A percentile compares a stretch with the other conserved stretches of the same genome.
phyloP scores from a whole-genome alignment of 2,329 filamentous ascomycete genomes.

The Neofusicoccum cordaticola region DNA sequence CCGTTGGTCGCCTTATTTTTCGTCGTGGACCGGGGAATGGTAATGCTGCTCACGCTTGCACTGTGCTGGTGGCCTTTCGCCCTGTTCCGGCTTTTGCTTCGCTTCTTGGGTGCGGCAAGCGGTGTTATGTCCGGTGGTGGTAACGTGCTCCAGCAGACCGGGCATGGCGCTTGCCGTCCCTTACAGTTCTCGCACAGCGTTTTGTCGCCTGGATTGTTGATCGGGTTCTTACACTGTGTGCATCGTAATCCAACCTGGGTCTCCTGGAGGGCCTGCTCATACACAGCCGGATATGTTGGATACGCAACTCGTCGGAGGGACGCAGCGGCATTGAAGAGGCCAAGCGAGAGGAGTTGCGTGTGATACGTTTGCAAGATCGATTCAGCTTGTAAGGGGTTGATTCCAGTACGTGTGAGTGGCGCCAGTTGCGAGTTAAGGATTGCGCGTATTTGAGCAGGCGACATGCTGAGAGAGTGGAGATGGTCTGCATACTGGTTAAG shows the following conservation, averaged over 20 bases:
- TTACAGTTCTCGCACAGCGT: slow-evolving; percentile 52
- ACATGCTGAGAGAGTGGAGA: slow-evolving; percentile 36
- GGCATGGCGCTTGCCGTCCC: slow-evolving; percentile 41
- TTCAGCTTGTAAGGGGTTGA: slow-evolving; percentile 53
- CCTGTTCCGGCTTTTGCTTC: slow-evolving; percentile 7
- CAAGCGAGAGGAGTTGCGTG: slow-evolving; percentile 49
- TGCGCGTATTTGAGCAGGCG: slow-evolving; percentile 38
- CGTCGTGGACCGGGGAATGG: slow-evolving; percentile 3
- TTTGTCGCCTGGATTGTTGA: slow-evolving; percentile 52
- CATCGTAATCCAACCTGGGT: slow-evolving; percentile 55
- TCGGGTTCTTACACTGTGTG: slow-evolving; percentile 55
- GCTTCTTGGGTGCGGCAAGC: slow-evolving; percentile 20
- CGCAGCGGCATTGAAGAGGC: slow-evolving; percentile 52
- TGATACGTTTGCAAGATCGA: slow-evolving; percentile 57
- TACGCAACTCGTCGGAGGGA: slow-evolving; percentile 56
- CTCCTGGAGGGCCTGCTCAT: slow-evolving; percentile 56
- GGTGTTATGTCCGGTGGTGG: slow-evolving; percentile 36
- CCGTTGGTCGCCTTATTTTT: slow-evolving; percentile 6
- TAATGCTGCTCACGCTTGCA: slow-evolving; percentile 9
- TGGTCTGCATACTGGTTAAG: slow-evolving; percentile 40
- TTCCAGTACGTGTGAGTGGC: slow-evolving; percentile 42
- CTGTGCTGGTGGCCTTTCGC: slow-evolving; percentile 7
- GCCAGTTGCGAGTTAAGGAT: slow-evolving; percentile 40
- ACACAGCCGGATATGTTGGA: slow-evolving; percentile 54
- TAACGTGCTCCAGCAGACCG: slow-evolving; percentile 44